Evolutionary conservation across 2,329 filamentous ascomycete species (phyloP).

Genomic region (Fusarium nurragi): DNA sequence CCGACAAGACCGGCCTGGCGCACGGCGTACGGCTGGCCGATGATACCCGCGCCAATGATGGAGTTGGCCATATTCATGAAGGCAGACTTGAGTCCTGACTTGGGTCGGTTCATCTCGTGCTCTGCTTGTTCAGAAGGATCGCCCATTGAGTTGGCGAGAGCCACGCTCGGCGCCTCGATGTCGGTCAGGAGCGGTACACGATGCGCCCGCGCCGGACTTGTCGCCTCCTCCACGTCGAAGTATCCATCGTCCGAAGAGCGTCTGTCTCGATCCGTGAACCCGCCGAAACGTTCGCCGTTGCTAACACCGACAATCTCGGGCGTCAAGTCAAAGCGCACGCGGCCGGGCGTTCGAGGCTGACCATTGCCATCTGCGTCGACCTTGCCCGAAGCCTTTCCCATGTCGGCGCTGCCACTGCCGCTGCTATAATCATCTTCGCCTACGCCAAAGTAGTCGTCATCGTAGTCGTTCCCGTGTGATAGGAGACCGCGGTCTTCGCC

Average conservation of each 20-base stretch:
- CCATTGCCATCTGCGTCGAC: slow-evolving; percentile 30
- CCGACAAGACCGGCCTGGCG: slow-evolving; percentile 87
- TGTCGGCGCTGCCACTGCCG: slow-evolving; percentile 24
- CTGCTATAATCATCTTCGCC: slow-evolving; percentile 32
- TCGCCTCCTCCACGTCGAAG: slow-evolving; percentile 57
- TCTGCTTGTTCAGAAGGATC: slow-evolving; percentile 56
- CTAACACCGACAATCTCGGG: slow-evolving; percentile 54
- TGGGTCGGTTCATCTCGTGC: slow-evolving; percentile 72
- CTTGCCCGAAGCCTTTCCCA: slow-evolving; percentile 33
- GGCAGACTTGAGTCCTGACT: slow-evolving; percentile 84
- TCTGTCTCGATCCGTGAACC: slow-evolving; percentile 24
- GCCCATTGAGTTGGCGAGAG: slow-evolving; percentile 68
- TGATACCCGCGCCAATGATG: slow-evolving; percentile 84
- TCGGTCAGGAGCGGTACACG: slow-evolving; percentile 80
- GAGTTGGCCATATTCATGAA: slow-evolving; percentile 99
- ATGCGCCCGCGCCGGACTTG: slow-evolving; percentile 60
- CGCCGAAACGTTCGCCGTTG: slow-evolving; percentile 27
- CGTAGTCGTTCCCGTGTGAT: slow-evolving; percentile 35
- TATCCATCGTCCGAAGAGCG: slow-evolving; percentile 52
- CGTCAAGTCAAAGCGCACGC: slow-evolving; percentile 76
- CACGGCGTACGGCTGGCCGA: slow-evolving; percentile 94
- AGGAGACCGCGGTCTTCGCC: slow-evolving; percentile 50
- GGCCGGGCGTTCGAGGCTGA: slow-evolving; percentile 64
- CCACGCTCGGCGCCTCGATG: slow-evolving; percentile 81
- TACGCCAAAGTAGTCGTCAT: slow-evolving; percentile 43